These are phyloP conservation scores for Arthrinium puccinioides DNA, from an alignment of 2,329 filamentous ascomycete genomes.

Conservation along the genomic window DNA sequence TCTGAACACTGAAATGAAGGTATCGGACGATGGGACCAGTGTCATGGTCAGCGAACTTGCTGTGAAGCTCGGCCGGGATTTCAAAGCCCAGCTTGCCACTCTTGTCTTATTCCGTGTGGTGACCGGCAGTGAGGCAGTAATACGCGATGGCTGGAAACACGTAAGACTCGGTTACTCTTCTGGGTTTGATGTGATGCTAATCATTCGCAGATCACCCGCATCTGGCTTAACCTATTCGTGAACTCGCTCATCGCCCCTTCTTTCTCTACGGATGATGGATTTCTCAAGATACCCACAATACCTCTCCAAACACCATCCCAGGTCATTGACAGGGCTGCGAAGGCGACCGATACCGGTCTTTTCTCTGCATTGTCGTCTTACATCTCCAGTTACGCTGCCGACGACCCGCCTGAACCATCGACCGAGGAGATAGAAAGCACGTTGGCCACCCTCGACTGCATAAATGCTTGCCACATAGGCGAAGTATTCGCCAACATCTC, in stretches of 20 bases:
- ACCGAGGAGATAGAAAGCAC: conserved; percentile 97
- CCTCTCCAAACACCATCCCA: conserved; percentile 87
- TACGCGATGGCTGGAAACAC: conserved; percentile 71
- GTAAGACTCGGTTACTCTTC: conserved; percentile 37
- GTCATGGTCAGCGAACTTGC: conserved; percentile 99
- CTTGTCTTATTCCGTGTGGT: conserved; percentile 93
- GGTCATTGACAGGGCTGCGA: conserved; percentile 79
- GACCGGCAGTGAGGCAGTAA: conserved; percentile 71
- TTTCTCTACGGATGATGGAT: conserved; percentile 54
- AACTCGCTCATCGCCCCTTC: conserved; percentile 88
- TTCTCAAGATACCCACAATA: conserved; percentile 69
- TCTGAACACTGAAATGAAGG: conserved; percentile 93
- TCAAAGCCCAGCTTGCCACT: conserved; percentile 87
- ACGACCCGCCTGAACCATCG: conserved; percentile 94
- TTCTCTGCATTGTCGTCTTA: conserved; percentile 95
- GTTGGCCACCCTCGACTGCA: conserved; percentile 86
- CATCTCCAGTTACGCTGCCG: conserved; percentile 96
- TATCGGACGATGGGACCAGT: conserved; percentile 64
- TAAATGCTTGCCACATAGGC: conserved; percentile 80
- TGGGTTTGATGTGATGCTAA: conserved; percentile 24
- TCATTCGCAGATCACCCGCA: conserved; percentile 65
- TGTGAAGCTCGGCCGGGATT: conserved; percentile 89
- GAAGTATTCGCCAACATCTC: conserved; percentile 77
- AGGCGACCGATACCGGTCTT: conserved; percentile 72
- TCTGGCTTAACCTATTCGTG: conserved; percentile 91